These are phyloP conservation scores for Termitomyces titanicus DNA, from an alignment of 768 basidiomycete genomes.

Conservation along the genomic window DNA sequence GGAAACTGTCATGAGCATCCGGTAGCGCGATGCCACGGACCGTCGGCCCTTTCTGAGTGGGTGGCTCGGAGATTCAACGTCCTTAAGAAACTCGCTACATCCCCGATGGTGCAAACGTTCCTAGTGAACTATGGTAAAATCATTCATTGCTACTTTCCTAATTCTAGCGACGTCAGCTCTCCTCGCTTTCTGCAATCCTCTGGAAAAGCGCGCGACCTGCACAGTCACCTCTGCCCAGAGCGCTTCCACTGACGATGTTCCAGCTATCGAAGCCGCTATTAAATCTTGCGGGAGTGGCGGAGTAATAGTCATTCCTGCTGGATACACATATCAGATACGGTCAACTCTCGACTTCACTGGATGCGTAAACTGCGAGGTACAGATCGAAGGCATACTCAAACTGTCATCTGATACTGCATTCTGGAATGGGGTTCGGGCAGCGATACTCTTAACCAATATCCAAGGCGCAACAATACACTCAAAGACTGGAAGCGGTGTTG, in stretches of 20 bases:
- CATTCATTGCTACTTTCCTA: conserved; percentile 3
- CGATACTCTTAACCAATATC: conserved; percentile 21
- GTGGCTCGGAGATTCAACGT: not conserved
- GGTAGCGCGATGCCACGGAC: not conserved
- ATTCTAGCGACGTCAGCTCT: not conserved
- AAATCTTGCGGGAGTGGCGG: conserved; percentile 28
- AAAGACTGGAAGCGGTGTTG: conserved; percentile 23
- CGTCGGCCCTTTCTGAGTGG: not conserved
- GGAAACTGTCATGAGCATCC: not conserved
- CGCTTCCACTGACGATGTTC: conserved; percentile 25
- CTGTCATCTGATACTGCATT: conserved; percentile 22
- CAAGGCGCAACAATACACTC: conserved; percentile 22
- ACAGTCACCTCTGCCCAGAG: conserved; percentile 21
- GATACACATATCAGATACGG: conserved; percentile 21
- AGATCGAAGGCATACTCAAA: conserved; percentile 27
- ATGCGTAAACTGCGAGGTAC: conserved; percentile 26
- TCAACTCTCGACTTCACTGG: conserved; percentile 25
- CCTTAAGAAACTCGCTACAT: not conserved
- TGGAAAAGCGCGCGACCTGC: conserved; percentile 25
- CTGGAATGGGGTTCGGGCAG: conserved; percentile 25
- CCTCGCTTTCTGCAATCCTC: not conserved
- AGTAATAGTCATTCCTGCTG: conserved; percentile 26
- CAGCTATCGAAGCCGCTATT: conserved; percentile 25
- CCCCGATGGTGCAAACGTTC: not conserved
- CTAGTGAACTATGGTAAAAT: not conserved